These are phyloP conservation scores for Mycena belliarum DNA, from an alignment of 768 basidiomycete species.

Conservation along the genomic window DNA sequence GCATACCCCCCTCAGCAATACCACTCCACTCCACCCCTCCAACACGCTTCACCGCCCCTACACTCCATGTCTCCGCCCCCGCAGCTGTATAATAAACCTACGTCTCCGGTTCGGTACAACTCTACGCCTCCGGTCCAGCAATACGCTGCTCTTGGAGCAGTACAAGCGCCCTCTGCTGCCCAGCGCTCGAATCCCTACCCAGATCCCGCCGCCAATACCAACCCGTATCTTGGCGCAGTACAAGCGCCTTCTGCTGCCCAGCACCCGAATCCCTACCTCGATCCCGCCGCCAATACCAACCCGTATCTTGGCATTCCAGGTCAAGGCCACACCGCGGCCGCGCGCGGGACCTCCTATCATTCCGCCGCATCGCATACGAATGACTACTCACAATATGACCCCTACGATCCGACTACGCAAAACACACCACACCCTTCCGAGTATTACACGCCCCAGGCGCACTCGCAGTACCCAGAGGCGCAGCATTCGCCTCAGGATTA, in stretches of 20 bases:
- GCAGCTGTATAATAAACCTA: conserved; percentile 18
- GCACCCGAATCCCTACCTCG: conserved; percentile 37
- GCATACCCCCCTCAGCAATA: conserved; percentile 23
- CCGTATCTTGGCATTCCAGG: conserved; percentile 41
- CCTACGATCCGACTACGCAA: conserved; percentile 37
- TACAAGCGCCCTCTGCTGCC: neutral
- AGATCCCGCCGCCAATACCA: conserved; percentile 21
- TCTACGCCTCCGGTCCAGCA: conserved; percentile 29
- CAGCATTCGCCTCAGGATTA: conserved; percentile 45
- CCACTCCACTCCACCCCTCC: conserved; percentile 30
- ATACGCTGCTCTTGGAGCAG: conserved; percentile 26
- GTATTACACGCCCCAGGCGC: conserved; percentile 30
- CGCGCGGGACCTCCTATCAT: conserved; percentile 49
- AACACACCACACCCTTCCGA: conserved; percentile 16
- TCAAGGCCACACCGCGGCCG: too few relatives aligned
- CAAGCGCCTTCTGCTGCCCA: conserved; percentile 1
- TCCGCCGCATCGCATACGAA: conserved; percentile 48
- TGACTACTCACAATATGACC: conserved; percentile 51
- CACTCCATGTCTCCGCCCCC: conserved; percentile 16
- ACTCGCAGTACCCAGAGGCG: conserved; percentile 26
- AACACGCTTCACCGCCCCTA: conserved; percentile 13
- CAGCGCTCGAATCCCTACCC: conserved; percentile 35
- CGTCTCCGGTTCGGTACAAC: conserved; percentile 33
- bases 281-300: conserved; percentile 15
- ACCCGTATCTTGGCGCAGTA: conserved; percentile 15